Percentiles rank a stretch among this genome's conserved stretches.
Evolutionary conservation across 176 grass and related monocot species (phyloP).

Genomic region (Eragrostis nindensis): DNA sequence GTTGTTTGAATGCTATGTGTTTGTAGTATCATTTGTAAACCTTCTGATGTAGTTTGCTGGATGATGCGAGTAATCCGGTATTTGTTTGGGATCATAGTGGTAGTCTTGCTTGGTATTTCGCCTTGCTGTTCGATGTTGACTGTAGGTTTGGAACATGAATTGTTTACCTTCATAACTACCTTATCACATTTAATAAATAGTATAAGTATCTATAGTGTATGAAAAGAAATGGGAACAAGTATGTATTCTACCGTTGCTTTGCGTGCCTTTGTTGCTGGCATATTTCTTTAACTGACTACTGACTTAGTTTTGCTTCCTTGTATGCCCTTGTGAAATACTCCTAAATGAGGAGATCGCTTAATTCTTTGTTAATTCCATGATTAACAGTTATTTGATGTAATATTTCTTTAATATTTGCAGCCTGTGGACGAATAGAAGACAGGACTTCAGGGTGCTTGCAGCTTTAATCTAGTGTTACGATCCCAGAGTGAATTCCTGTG

Average conservation of each 20-base stretch:
- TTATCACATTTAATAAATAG: conserved; percentile 1
- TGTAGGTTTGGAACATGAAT: conserved; percentile 14
- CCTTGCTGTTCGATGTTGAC: conserved; percentile 10
- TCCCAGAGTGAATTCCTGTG: conserved; percentile 34
- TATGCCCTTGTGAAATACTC: conserved; percentile 23
- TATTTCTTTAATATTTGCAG: conserved; percentile 39
- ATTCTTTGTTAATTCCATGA: conserved; percentile 25
- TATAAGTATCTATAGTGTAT: neutral
- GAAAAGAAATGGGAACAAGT: conserved; percentile 4
- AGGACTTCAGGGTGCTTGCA: neutral
- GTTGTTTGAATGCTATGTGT: neutral
- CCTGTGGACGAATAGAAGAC: conserved; percentile 30
- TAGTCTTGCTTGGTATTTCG: neutral
- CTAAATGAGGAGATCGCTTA: neutral
- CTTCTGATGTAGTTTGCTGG: neutral
- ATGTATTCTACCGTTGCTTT: conserved; percentile 16
- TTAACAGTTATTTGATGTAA: conserved; percentile 30
- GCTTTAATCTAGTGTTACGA: conserved; percentile 23
- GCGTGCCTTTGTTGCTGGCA: conserved; percentile 8
- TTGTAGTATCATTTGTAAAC: conserved; percentile 17
- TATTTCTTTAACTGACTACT: neutral
- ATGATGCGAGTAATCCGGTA: neutral
- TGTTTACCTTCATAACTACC: neutral
- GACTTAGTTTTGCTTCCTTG: neutral
- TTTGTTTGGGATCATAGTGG: neutral